phyloP scores from a whole-genome alignment of 129 eudicot genomes.

The Arctium minus region DNA sequence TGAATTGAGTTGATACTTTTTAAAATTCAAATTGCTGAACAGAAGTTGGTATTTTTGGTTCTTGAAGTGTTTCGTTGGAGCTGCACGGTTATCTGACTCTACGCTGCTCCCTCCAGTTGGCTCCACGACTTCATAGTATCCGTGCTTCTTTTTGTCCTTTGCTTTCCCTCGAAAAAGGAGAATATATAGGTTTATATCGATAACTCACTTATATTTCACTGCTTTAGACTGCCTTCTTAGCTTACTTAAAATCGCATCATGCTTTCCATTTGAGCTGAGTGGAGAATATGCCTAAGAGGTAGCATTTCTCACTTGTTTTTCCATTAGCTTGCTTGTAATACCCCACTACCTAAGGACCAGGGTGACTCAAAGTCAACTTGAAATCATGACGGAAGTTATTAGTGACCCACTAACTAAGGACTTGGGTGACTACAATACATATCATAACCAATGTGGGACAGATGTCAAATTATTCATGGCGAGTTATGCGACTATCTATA shows the following conservation, averaged over 20 bases:
- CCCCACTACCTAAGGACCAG: not conserved
- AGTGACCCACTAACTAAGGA: not conserved
- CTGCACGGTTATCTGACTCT: constrained; percentile 81
- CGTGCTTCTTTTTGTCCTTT: constrained; percentile 99
- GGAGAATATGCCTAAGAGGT: not conserved
- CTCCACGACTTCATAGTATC: constrained; percentile 88
- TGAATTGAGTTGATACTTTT: not conserved
- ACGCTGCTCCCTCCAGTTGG: constrained; percentile 79
- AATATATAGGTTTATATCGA: constrained; percentile 66
- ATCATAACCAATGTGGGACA: not conserved
- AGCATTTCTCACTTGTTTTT: not conserved
- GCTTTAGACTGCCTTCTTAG: not conserved
- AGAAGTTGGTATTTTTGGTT: not conserved
- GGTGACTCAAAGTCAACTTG: not conserved
- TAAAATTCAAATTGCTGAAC: not conserved
- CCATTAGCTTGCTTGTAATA: not conserved
- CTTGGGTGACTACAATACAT: not conserved
- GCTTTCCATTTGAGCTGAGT: not conserved
- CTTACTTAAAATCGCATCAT: not conserved
- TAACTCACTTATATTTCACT: not conserved
- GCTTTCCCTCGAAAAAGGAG: constrained; percentile 99
- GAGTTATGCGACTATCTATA: not conserved
- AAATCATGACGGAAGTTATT: not conserved
- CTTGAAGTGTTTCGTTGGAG: constrained; percentile 71
- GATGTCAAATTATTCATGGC: not conserved